phyloP scores from a whole-genome alignment of 179 eudicot species.

The Amaranthus tricolor region DNA sequence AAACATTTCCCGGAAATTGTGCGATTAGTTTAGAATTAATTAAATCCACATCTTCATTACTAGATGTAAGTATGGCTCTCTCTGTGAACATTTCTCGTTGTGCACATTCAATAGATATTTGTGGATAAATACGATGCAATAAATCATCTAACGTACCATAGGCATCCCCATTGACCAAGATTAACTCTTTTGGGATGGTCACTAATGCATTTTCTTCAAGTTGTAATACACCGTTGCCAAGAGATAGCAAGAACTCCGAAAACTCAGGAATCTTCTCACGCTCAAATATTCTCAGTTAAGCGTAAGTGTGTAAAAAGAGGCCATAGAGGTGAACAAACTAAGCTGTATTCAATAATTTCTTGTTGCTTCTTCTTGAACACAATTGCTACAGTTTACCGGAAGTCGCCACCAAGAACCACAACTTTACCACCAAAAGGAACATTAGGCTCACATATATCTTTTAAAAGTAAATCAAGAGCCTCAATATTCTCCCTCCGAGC shows the following conservation, averaged over 20 bases:
- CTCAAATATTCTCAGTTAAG: background rate
- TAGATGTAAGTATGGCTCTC: background rate
- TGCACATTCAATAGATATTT: background rate
- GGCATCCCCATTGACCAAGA: too few relatives aligned
- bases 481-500: background rate
- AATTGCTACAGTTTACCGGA: background rate
- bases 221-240: background rate
- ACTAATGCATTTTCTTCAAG: background rate
- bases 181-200: too few relatives aligned
- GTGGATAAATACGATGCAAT: too few relatives aligned
- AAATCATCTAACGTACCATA: too few relatives aligned
- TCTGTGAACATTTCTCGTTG: background rate
- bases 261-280: background rate
- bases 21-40: background rate
- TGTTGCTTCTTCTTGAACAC: background rate
- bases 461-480: background rate
- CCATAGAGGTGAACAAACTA: background rate
- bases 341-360: background rate
- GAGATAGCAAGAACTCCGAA: background rate
- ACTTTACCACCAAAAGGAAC: background rate
- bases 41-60: slow-evolving; percentile 1
- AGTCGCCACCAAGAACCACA: background rate
- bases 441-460: background rate
- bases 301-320: background rate
- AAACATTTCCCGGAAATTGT: background rate